phyloP scores from a whole-genome alignment of 208 protist species.

The Leishmania gerbilli region DNA sequence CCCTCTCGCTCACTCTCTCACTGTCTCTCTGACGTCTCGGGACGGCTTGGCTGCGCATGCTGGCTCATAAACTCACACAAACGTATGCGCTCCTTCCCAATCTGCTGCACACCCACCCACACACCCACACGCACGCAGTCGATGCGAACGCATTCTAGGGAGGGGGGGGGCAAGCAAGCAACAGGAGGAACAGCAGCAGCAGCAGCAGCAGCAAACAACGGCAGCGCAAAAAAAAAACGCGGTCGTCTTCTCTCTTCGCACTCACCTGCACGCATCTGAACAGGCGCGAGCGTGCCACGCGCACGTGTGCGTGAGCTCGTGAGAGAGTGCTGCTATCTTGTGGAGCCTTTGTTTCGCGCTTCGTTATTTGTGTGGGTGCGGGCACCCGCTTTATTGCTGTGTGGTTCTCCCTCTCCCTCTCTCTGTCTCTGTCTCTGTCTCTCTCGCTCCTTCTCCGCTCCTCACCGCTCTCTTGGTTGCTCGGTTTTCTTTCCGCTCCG shows the following conservation, averaged over 20 bases:
- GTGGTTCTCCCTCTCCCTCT: too few relatives aligned
- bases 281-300: not conserved
- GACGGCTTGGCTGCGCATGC: not conserved
- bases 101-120: slow-evolving; percentile 3
- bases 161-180: not conserved
- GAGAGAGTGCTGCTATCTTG: too few relatives aligned
- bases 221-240: not conserved
- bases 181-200: not conserved
- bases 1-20: not conserved
- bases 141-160: not conserved
- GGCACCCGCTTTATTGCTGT: not conserved
- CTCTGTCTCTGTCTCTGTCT: too few relatives aligned
- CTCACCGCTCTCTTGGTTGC: not conserved
- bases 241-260: not conserved
- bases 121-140: slow-evolving; percentile 4
- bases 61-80: not conserved
- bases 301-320: not conserved
- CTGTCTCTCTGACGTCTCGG: not conserved
- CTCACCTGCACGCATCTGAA: not conserved
- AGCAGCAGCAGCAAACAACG: too few relatives aligned
- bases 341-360: not conserved
- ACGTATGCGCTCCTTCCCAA: not conserved
- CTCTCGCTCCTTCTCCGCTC: not conserved
- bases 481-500: too few relatives aligned
- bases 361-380: not conserved